Conservation (phyloP, 2,329 filamentous ascomycete genomes). For the Cercospora janseana region DNA sequence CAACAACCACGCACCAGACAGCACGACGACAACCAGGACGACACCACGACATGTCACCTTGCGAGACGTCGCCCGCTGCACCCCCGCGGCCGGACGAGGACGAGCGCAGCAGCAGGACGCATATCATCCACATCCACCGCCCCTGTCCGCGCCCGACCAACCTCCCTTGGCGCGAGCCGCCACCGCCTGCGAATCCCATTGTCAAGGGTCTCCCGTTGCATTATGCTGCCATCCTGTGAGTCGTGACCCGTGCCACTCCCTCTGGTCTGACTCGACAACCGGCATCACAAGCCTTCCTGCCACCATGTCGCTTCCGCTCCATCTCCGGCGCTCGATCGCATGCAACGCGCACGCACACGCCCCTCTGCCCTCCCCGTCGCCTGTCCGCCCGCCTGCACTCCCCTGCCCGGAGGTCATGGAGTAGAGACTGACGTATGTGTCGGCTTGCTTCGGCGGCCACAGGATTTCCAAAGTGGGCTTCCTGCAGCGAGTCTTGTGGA, state of each 20-base stretch:
- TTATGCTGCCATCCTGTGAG: slow-evolving; percentile 61
- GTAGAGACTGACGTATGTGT: slow-evolving; percentile 5
- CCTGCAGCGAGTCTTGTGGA: slow-evolving; percentile 66
- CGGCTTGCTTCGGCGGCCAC: background rate
- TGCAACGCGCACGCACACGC: too few species aligned
- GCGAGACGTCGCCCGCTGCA: too few species aligned
- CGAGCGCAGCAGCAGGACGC: too few species aligned
- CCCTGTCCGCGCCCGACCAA: slow-evolving; percentile 27
- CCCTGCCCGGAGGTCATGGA: too few species aligned
- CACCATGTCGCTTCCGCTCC: background rate
- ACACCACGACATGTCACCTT: slow-evolving; percentile 8
- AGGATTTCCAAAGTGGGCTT: slow-evolving; percentile 59
- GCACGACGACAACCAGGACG: too few species aligned
- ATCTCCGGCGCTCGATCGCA: slow-evolving; percentile 1
- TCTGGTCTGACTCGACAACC: too few species aligned
- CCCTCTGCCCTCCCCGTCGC: too few species aligned
- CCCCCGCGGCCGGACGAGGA: too few species aligned
- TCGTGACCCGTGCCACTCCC: slow-evolving; percentile 12
- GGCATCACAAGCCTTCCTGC: too few species aligned
- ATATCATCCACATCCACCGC: slow-evolving; percentile 17
- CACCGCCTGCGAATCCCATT: slow-evolving; percentile 30
- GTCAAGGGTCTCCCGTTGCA: slow-evolving; percentile 49
- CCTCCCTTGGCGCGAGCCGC: slow-evolving; percentile 57
- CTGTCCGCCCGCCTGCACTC: too few species aligned
- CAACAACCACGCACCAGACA: background rate